Percentiles rank a stretch among this genome's conserved stretches.
Evolutionary conservation across 495 filamentous ascomycete genomes (phyloP).

Genomic region (Haplographium delicatum): DNA sequence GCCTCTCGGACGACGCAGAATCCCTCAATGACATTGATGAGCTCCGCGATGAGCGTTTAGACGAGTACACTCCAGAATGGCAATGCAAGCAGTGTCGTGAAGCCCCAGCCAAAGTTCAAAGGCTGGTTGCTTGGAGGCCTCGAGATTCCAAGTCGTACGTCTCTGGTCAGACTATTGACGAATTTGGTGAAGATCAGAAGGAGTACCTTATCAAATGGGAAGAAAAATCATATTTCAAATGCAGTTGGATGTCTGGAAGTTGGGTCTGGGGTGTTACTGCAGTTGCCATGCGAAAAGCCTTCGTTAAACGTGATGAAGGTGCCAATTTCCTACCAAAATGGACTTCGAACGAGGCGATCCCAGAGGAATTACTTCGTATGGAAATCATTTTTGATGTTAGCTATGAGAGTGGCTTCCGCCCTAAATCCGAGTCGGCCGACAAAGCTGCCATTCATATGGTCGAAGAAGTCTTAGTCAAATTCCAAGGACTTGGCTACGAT

Average conservation of each 20-base stretch:
- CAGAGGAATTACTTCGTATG: constrained; percentile 73
- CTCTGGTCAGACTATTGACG: constrained; percentile 36
- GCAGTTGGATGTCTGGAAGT: constrained; percentile 77
- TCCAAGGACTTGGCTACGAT: constrained; percentile 91
- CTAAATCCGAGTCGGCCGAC: constrained; percentile 58
- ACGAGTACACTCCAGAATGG: constrained; percentile 65
- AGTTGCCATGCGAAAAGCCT: constrained; percentile 61
- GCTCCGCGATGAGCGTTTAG: constrained; percentile 42
- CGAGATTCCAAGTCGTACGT: constrained; percentile 43
- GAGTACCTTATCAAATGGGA: constrained; percentile 93
- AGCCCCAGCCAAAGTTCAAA: constrained; percentile 47
- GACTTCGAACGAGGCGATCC: constrained; percentile 72
- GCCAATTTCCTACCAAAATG: constrained; percentile 56
- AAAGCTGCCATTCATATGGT: constrained; percentile 63
- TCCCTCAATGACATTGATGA: constrained; percentile 34
- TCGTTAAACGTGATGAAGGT: constrained; percentile 61
- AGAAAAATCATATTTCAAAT: constrained; percentile 68
- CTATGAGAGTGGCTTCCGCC: constrained; percentile 43
- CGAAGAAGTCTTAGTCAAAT: constrained; percentile 73
- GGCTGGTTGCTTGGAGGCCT: constrained; percentile 84
- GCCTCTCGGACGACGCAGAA: constrained; percentile 29
- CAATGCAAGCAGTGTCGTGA: constrained; percentile 67
- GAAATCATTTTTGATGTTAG: constrained; percentile 84
- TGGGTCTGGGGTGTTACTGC: constrained; percentile 82
- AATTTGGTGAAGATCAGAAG: constrained; percentile 60